Percentiles rank a stretch among this genome's conserved stretches.
Evolutionary conservation across 192 early-diverging fungal species (phyloP).

Genomic region (Backusella sp.): DNA sequence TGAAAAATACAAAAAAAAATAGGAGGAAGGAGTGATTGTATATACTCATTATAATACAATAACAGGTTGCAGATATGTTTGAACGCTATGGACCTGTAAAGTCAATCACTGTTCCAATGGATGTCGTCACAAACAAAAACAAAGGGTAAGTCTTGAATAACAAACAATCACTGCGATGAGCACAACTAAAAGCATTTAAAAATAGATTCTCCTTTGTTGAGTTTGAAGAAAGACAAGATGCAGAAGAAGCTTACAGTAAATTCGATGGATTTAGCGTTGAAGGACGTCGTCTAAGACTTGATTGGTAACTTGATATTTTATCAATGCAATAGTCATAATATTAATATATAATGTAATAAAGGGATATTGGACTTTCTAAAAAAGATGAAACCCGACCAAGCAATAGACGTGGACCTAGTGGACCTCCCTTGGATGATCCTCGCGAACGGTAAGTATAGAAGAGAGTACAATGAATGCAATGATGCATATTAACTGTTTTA

Average conservation of each 20-base stretch:
- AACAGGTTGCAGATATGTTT: conserved; percentile 55
- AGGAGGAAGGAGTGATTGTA: background rate
- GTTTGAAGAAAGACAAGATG: conserved; percentile 64
- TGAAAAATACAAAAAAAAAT: too few relatives aligned
- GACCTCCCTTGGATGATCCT: conserved; percentile 8
- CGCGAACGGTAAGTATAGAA: conserved; percentile 6
- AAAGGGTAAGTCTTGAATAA: conserved; percentile 59
- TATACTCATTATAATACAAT: background rate
- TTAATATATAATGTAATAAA: background rate
- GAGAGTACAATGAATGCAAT: background rate
- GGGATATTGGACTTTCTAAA: conserved; percentile 25
- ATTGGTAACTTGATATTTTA: conserved; percentile 39
- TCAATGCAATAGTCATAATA: too few relatives aligned
- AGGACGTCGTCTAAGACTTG: conserved; percentile 51
- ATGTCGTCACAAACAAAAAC: conserved; percentile 70
- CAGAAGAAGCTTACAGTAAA: conserved; percentile 62
- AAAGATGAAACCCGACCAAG: conserved; percentile 23
- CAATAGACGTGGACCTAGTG: background rate
- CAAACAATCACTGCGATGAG: too few relatives aligned
- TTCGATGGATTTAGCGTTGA: conserved; percentile 57
- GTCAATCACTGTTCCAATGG: conserved; percentile 66
- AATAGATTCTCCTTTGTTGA: conserved; percentile 74
- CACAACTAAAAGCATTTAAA: background rate
- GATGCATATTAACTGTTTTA: background rate
- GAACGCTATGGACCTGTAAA: conserved; percentile 68